phyloP scores from a whole-genome alignment of 2,329 filamentous ascomycete genomes.

The Cadophora malorum region DNA sequence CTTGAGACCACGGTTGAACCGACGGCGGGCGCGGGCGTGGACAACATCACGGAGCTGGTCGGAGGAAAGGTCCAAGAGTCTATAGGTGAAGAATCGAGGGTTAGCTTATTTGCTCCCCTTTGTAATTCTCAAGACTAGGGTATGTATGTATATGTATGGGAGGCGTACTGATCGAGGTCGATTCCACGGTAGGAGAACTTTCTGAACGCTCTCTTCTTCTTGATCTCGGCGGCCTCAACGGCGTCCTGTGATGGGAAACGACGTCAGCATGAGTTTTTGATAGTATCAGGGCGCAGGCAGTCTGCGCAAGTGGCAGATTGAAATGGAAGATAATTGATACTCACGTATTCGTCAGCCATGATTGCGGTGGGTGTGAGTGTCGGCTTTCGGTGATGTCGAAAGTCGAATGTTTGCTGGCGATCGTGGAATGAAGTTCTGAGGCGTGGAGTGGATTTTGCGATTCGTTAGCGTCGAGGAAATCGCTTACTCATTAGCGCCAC shows the following conservation, averaged over 20 bases:
- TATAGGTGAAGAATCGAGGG: constrained; percentile 52
- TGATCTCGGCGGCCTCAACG: constrained; percentile 98
- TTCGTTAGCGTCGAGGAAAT: constrained; percentile 26
- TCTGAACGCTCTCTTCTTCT: constrained; percentile 99
- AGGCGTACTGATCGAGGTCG: constrained; percentile 96
- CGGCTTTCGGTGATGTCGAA: constrained; percentile 43
- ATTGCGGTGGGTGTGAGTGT: constrained; percentile 55
- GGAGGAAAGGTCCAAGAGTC: constrained; percentile 97
- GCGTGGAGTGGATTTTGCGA: constrained; percentile 25
- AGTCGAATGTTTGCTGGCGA: constrained; percentile 36
- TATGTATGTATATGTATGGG: constrained; percentile 35
- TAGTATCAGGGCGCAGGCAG: background rate
- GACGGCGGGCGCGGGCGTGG: constrained; percentile 96
- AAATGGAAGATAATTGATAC: constrained; percentile 47
- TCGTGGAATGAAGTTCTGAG: constrained; percentile 28
- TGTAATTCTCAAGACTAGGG: constrained; percentile 42
- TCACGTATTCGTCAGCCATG: constrained; percentile 86
- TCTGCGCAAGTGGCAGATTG: background rate
- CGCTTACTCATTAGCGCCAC: constrained; percentile 22
- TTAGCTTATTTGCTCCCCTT: constrained; percentile 46
- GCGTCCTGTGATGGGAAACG: constrained; percentile 70
- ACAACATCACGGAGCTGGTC: constrained; percentile 99
- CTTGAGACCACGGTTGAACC: constrained; percentile 99
- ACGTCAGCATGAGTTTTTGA: constrained; percentile 45
- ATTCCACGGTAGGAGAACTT: constrained; percentile 99